Evolutionary conservation across 257 asterid species (phyloP).

Genomic region (Solanum pinnatisectum): DNA sequence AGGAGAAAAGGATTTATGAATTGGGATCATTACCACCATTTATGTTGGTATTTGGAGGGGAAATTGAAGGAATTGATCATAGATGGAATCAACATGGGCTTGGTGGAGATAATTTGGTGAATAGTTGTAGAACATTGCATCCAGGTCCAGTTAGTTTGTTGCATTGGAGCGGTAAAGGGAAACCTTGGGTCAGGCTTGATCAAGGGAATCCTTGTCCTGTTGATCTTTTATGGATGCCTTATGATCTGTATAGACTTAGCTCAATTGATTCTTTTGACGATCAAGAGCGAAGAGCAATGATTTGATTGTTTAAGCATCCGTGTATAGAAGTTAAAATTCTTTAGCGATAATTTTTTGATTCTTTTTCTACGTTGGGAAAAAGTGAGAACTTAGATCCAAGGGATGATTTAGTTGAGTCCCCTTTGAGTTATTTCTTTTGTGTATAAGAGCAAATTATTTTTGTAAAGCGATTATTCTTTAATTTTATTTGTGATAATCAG

Average conservation of each 20-base stretch:
- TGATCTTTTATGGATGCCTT: conserved; percentile 58
- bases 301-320: no score
- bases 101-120: conserved; percentile 58
- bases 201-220: conserved; percentile 42
- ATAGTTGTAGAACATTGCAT: conserved; percentile 56
- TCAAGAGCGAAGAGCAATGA: neutral
- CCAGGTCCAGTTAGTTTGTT: conserved; percentile 67
- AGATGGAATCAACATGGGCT: conserved; percentile 83
- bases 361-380: neutral
- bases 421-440: neutral
- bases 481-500: neutral
- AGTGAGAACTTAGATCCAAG: neutral
- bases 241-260: conserved; percentile 25
- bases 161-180: conserved; percentile 91
- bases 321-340: neutral
- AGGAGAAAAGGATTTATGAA: conserved; percentile 49
- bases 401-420: neutral
- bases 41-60: conserved; percentile 68
- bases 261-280: neutral
- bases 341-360: neutral
- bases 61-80: conserved; percentile 46
- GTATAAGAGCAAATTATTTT: neutral
- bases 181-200: conserved; percentile 77
- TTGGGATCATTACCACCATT: conserved; percentile 68
- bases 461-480: neutral